phyloP scores from a whole-genome alignment of 2,329 filamentous ascomycete species.

The Penicillium sp. region DNA sequence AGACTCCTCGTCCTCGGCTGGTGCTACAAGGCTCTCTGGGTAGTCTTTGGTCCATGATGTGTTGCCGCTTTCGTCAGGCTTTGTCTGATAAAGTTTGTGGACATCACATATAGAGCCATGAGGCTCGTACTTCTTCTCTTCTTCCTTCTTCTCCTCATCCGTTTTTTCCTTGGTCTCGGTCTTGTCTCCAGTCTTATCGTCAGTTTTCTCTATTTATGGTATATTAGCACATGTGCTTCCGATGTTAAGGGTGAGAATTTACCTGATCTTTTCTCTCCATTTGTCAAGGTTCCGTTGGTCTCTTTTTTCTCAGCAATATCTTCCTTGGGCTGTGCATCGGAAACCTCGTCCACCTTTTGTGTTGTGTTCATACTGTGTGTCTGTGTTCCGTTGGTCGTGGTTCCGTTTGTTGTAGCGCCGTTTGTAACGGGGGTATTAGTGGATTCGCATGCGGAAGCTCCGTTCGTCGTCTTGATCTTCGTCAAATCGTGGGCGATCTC shows the following conservation, averaged over 20 bases:
- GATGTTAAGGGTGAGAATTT: neutral
- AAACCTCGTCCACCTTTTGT: neutral
- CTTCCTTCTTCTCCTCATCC: neutral
- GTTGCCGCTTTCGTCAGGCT: conserved; percentile 53
- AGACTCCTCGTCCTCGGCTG: conserved; percentile 63
- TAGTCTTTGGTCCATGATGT: conserved; percentile 59
- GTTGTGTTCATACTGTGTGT: neutral
- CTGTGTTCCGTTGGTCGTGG: neutral
- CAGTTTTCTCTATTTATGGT: neutral
- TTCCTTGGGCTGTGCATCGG: neutral
- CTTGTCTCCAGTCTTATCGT: neutral
- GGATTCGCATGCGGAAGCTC: neutral
- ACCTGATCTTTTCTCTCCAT: neutral
- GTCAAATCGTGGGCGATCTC: neutral
- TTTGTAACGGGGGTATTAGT: neutral
- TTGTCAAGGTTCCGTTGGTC: neutral
- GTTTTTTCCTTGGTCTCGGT: neutral
- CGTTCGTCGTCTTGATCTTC: neutral
- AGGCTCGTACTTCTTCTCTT: conserved; percentile 16
- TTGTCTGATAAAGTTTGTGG: conserved; percentile 53
- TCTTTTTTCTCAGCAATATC: neutral
- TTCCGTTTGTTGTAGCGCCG: neutral
- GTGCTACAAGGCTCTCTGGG: conserved; percentile 56
- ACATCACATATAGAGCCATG: conserved; percentile 38
- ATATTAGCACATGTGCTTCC: neutral